Conservation (phyloP, 2,329 filamentous ascomycete species). For the Ilyonectria robusta region DNA sequence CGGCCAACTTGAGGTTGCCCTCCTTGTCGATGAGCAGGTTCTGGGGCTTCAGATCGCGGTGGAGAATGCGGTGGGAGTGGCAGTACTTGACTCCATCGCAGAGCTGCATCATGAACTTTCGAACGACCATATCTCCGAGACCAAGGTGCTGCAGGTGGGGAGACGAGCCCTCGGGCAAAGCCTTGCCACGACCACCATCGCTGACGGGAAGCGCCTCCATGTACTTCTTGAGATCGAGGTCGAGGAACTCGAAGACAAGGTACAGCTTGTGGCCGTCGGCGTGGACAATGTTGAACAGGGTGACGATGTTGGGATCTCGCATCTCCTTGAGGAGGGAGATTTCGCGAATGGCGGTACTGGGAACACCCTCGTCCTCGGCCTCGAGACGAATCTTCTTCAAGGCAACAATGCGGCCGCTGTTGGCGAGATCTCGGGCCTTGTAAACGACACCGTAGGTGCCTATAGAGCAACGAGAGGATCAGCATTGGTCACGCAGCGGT, state of each 20-base stretch:
- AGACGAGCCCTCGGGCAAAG: constrained; percentile 83
- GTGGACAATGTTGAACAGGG: constrained; percentile 91
- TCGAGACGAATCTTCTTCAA: constrained; percentile 97
- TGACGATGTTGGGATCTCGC: constrained; percentile 91
- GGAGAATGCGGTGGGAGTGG: constrained; percentile 88
- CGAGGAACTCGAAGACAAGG: constrained; percentile 92
- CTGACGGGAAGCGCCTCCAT: constrained; percentile 91
- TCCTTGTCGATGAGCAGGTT: constrained; percentile 89
- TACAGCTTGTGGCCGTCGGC: constrained; percentile 96
- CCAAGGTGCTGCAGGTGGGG: constrained; percentile 76
- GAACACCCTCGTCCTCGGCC: constrained; percentile 94
- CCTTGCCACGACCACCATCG: constrained; percentile 88
- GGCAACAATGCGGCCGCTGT: constrained; percentile 88
- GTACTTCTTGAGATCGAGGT: constrained; percentile 94
- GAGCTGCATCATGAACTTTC: constrained; percentile 93
- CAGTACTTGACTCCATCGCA: constrained; percentile 89
- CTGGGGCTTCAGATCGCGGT: constrained; percentile 92
- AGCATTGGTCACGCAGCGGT: constrained; percentile 4
- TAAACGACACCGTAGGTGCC: constrained; percentile 97
- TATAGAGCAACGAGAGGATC: constrained; percentile 60
- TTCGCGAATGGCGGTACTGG: constrained; percentile 92
- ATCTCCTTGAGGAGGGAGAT: constrained; percentile 96
- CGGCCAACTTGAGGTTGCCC: constrained; percentile 90
- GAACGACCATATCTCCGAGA: constrained; percentile 84
- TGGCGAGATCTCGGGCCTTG: constrained; percentile 89